A percentile compares a stretch with the other conserved stretches of the same genome.
phyloP scores from a whole-genome alignment of 768 basidiomycete genomes.

The Nidularia pulvinata region DNA sequence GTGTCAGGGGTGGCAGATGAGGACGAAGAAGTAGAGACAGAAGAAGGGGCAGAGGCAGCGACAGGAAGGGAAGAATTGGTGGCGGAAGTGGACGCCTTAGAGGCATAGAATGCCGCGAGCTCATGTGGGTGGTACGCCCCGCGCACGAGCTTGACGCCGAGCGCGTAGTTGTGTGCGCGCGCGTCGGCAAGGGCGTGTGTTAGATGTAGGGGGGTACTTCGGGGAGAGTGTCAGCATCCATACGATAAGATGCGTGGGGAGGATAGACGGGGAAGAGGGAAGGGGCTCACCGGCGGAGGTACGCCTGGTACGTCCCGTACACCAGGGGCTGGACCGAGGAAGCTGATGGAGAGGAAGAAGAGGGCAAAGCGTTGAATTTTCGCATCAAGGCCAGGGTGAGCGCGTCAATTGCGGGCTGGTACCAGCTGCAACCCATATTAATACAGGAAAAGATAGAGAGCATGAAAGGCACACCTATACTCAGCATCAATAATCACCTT shows the following conservation, averaged over 20 bases:
- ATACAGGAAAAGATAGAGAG: background rate
- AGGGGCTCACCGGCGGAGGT: conserved; percentile 65
- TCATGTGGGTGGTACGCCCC: conserved; percentile 92
- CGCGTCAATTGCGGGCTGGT: conserved; percentile 85
- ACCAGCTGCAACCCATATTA: conserved; percentile 39
- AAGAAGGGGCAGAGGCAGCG: no score
- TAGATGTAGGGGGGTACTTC: conserved; percentile 71
- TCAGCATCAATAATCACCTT: conserved; percentile 86
- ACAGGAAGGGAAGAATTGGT: conserved; percentile 31
- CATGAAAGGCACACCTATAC: conserved; percentile 44
- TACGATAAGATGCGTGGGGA: background rate
- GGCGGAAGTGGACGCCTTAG: conserved; percentile 8
- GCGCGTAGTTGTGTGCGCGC: conserved; percentile 59
- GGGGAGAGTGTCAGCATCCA: background rate
- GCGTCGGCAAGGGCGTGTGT: conserved; percentile 66
- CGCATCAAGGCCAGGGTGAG: conserved; percentile 74
- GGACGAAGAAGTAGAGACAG: no score
- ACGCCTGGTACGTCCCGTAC: conserved; percentile 90
- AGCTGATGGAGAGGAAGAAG: background rate
- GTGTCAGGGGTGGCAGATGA: no score
- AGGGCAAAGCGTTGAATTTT: conserved; percentile 63
- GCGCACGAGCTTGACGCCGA: conserved; percentile 92
- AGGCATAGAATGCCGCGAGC: conserved; percentile 37
- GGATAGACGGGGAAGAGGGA: background rate
- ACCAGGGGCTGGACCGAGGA: conserved; percentile 60